phyloP scores from a whole-genome alignment of 163 green algal species.

The Scenedesmus sp. region DNA sequence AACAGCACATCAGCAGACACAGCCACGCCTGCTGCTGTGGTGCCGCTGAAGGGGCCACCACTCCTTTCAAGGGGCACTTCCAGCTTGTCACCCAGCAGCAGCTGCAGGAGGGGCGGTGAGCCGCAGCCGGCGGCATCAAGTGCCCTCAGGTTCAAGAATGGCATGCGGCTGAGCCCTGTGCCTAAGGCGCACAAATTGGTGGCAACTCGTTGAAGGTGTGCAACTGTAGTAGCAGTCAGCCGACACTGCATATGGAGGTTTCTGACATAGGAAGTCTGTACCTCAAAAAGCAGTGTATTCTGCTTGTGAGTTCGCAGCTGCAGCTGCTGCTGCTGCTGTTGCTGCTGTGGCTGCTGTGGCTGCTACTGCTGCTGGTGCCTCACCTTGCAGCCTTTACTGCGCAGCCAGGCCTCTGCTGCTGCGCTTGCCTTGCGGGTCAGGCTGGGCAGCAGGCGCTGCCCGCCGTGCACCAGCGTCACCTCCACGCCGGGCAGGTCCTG shows the following conservation, averaged over 20 bases:
- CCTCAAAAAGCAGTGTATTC: neutral
- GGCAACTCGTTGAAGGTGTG: too few species aligned
- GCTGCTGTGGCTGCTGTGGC: neutral
- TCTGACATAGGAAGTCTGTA: too few species aligned
- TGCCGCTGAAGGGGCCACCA: neutral
- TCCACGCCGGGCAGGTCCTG: conserved; percentile 45
- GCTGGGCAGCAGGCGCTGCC: conserved; percentile 49
- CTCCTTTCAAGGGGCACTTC: neutral
- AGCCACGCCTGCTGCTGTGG: neutral
- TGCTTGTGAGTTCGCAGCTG: too few species aligned
- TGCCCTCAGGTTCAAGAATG: too few species aligned
- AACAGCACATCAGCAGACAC: conserved; percentile 48
- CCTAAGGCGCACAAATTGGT: too few species aligned
- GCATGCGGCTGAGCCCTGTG: too few species aligned
- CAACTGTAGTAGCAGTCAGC: too few species aligned
- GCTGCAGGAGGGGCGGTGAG: neutral
- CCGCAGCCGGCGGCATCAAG: too few species aligned
- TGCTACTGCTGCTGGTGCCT: neutral
- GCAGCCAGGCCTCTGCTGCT: conserved; percentile 59
- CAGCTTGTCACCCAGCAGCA: conserved; percentile 41
- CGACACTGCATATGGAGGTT: too few species aligned
- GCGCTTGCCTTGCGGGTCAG: conserved; percentile 18
- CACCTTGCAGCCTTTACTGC: conserved; percentile 56
- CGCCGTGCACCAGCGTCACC: conserved; percentile 61
- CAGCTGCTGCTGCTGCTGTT: too few species aligned